phyloP scores from a whole-genome alignment of 345 rosid genomes.

The Eucalyptus globulus region DNA sequence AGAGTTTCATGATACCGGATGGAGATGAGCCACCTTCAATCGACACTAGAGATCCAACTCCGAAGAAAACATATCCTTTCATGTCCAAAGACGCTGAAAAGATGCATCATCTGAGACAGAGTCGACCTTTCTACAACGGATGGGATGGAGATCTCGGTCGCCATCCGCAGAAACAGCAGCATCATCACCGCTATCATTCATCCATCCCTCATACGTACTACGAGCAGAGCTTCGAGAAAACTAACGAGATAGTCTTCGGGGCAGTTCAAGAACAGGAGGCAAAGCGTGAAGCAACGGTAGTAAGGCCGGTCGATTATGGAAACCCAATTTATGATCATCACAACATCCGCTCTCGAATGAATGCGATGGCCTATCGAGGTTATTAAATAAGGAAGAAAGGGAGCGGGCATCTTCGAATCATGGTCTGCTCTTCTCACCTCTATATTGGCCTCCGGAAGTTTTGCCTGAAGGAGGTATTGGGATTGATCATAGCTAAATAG shows the following conservation, averaged over 20 bases:
- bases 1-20: slow-evolving; percentile 54
- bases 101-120: slow-evolving; percentile 78
- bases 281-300: slow-evolving; percentile 19
- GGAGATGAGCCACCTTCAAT: slow-evolving; percentile 87
- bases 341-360: slow-evolving; percentile 29
- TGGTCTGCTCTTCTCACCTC: background rate
- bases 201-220: slow-evolving; percentile 63
- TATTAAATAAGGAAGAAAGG: slow-evolving; percentile 10
- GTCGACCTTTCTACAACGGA: slow-evolving; percentile 58
- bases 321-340: slow-evolving; percentile 30
- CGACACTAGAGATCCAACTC: slow-evolving; percentile 77
- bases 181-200: slow-evolving; percentile 60
- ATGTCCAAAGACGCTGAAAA: slow-evolving; percentile 95
- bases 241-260: slow-evolving; percentile 77
- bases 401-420: background rate
- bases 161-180: slow-evolving; percentile 33
- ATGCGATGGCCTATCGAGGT: slow-evolving; percentile 28
- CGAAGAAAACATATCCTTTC: slow-evolving; percentile 79
- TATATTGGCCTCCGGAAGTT: background rate
- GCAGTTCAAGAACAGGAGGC: slow-evolving; percentile 70
- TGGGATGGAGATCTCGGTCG: slow-evolving; percentile 54
- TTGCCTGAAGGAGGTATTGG: background rate
- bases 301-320: slow-evolving; percentile 54
- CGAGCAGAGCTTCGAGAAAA: slow-evolving; percentile 68
- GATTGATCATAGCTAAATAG: background rate